Evolutionary conservation across 2,329 filamentous ascomycete genomes (phyloP), one percentile per base, ranked within the genome.

Genomic region (Cercospora brassicicola): DNA sequence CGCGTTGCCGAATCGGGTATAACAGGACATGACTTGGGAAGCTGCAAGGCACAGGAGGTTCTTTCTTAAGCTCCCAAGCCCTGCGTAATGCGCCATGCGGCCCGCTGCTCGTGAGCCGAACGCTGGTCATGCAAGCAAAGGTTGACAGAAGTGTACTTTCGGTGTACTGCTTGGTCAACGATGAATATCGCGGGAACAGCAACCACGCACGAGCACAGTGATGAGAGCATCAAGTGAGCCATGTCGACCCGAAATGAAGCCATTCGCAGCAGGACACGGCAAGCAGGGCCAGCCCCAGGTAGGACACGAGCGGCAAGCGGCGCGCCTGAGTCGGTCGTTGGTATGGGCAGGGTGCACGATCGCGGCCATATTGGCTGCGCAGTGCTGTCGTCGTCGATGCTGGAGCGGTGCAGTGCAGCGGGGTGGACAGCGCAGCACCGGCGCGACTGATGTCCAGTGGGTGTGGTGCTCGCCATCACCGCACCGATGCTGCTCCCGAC

Each of bases 241-340:
- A 42, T 42, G 36, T 42, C 36, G 36, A 42, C 36, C 36, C 53
- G 53, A 57, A 57, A 57, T 57, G 59, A 61, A 61, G 59, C 59
- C 59, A 39, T 31, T 45, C 31, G 59, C 39, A 15, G 31, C 39
- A 28, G 13, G 31, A 45, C 39, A 59, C 36, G 63, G 36, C 36
- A 42, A n/a, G 36, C 36, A 42, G 36, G 36, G 36, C 36, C 36
- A n/a, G 15, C 36, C 15, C n/a, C 48, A 28, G 53, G 4, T 8
- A 23, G 53, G 13, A 53, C 48, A 53, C 48, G 48, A 53, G 48
- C 48, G 36, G 36, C 36, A n/a, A 42, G 36, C 36, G 15, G 36
- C 36, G 36, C 36, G 36, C 36, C 36, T 53, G 48, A 28, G 48
- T 53, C 48, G 48, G 48, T 42, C 36, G 36, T 42, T 7, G 36